A percentile compares a stretch with the other conserved stretches of the same genome.
These are phyloP conservation scores for Xylaria palmicola DNA, from an alignment of 495 filamentous ascomycete genomes.

Conservation along the genomic window DNA sequence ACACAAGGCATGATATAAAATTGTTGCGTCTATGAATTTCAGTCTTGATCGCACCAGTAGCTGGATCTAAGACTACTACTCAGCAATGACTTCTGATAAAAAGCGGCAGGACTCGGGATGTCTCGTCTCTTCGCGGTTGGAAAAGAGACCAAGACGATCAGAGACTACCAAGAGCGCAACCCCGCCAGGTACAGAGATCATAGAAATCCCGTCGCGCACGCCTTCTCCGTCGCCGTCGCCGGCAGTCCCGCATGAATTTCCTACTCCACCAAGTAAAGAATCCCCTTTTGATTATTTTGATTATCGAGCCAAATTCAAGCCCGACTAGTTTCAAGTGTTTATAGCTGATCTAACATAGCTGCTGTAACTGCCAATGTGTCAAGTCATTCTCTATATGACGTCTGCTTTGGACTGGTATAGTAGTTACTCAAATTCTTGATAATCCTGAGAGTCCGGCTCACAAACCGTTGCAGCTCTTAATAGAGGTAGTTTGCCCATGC, in stretches of 20 bases:
- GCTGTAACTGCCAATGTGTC: not conserved
- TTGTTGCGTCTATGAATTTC: no score
- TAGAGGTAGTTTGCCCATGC: not conserved
- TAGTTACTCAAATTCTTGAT: not conserved
- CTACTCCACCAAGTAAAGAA: not conserved
- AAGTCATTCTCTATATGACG: not conserved
- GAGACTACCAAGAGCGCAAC: not conserved
- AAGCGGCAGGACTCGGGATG: no score
- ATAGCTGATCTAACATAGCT: no score
- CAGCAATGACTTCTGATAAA: no score
- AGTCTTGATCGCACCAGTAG: no score
- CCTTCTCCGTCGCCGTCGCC: not conserved
- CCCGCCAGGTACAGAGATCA: not conserved
- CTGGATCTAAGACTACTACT: no score
- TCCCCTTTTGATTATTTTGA: not conserved
- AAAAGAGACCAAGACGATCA: no score
- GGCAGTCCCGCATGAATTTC: not conserved
- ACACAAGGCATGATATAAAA: no score
- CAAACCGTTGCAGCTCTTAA: not conserved
- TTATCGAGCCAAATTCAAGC: no score
- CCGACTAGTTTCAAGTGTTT: no score
- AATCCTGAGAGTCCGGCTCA: not conserved
- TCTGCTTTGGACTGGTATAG: not conserved
- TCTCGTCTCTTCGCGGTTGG: no score
- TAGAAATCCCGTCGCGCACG: not conserved